Conservation (phyloP, 495 filamentous ascomycete species). For the Cercophora sp. region DNA sequence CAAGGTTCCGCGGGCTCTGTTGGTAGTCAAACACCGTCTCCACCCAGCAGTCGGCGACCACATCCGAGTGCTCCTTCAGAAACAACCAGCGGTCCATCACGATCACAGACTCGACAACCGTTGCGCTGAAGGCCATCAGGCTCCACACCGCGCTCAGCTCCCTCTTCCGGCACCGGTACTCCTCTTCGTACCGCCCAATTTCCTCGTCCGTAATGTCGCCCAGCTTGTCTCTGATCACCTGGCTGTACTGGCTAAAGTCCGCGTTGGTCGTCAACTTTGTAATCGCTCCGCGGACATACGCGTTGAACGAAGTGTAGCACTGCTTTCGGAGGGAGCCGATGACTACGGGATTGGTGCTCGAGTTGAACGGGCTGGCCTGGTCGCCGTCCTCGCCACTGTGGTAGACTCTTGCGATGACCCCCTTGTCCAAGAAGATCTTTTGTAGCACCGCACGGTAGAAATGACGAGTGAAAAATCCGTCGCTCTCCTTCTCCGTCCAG, state of each 20-base stretch:
- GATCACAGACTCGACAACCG: slow-evolving; percentile 81
- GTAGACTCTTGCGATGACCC: slow-evolving; percentile 60
- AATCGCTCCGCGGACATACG: slow-evolving; percentile 78
- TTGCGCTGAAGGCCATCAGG: slow-evolving; percentile 91
- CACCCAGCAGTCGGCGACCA: slow-evolving; percentile 76
- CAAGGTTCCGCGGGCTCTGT: slow-evolving; percentile 84
- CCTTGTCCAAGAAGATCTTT: slow-evolving; percentile 78
- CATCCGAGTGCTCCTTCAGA: slow-evolving; percentile 67
- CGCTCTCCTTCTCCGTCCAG: slow-evolving; percentile 77
- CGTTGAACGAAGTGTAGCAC: slow-evolving; percentile 70
- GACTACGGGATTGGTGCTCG: slow-evolving; percentile 66
- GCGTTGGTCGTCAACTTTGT: slow-evolving; percentile 64
- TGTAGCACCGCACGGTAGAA: slow-evolving; percentile 91
- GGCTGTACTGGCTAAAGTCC: slow-evolving; percentile 47
- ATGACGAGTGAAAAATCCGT: slow-evolving; percentile 85
- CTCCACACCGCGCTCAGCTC: slow-evolving; percentile 84
- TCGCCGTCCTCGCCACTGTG: slow-evolving; percentile 34
- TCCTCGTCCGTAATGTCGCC: slow-evolving; percentile 65
- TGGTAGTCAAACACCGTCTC: slow-evolving; percentile 88
- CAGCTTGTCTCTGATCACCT: slow-evolving; percentile 58
- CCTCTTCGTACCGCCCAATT: slow-evolving; percentile 61
- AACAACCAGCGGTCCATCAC: slow-evolving; percentile 91
- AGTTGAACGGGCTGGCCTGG: slow-evolving; percentile 45
- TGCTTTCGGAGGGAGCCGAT: slow-evolving; percentile 80
- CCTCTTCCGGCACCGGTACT: slow-evolving; percentile 64